Evolutionary conservation across 768 basidiomycete species (phyloP), one percentile per base, ranked within the genome.

Genomic region (Agaricus subrufescens): DNA sequence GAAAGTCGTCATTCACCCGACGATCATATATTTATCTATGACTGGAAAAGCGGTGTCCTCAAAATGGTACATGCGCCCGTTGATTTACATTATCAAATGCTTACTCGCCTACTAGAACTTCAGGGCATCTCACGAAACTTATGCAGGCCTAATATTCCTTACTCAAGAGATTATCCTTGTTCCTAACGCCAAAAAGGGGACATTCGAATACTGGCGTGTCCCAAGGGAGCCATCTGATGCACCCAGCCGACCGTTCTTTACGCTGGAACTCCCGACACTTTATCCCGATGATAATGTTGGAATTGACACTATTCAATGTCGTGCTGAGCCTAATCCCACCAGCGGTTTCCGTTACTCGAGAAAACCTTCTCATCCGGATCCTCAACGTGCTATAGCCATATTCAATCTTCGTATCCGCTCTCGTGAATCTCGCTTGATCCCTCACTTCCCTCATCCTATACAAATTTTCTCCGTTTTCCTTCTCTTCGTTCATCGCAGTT

Each of bases 301-400:
- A 25, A 58, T 72, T 19, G 54, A 59, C 25, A 53, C 46, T 11
- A 68, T 77, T 5, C 65, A 69, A 15, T 74, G 74, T 55, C 68
- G 75, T 8, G 68, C 69, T 3, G 75, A 81, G 58, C 77, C 75
- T 29, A 77, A 75, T 59, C 76, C 77, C 0, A 53, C 14, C 7
- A 57, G 51, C 43, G 55, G 23, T 12, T 49, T 46, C 25, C 44
- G 31, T 19, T 19, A 49, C 15, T 46, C 42, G 52, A 54, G 52
- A 59, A 52, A 46, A 50, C 31, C 60, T 45, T 55, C 65, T 70
- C 8, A 58, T 62, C 27, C 53, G 61, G 49, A 58, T 31, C 26
- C 61, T 1, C 42, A 66, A 26, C 64, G 73, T 27, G 61, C 73
- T 6, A 68, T 75, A 61, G 59, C 73, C 57, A 58, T 73, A 34